A percentile compares a stretch with the other conserved stretches of the same genome.
Evolutionary conservation across 2,329 filamentous ascomycete species (phyloP).

Genomic region (Ophiostoma angusticollis): DNA sequence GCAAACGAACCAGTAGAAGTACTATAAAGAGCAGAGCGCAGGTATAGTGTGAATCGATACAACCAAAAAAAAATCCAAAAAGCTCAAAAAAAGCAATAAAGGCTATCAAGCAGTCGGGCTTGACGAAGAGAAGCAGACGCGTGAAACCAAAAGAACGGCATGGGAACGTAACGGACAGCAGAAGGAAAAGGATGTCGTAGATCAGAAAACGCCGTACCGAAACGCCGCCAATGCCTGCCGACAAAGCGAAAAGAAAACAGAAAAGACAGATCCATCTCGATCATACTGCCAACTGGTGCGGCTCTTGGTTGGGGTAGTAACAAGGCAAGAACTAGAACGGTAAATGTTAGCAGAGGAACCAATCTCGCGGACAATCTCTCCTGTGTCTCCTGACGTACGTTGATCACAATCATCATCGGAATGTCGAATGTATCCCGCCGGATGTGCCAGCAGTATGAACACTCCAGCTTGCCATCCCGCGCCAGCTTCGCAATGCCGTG

Average conservation of each 20-base stretch:
- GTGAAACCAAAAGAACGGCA: not conserved
- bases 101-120: no score
- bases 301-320: conserved; percentile 45
- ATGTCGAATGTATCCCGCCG: conserved; percentile 97
- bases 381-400: no score
- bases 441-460: conserved; percentile 93
- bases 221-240: conserved; percentile 13
- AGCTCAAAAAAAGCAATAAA: not conserved
- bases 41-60: no score
- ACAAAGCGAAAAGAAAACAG: not conserved
- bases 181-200: no score
- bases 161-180: no score
- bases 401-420: conserved; percentile 96
- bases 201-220: not conserved
- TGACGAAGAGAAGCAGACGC: not conserved
- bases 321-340: conserved; percentile 45
- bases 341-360: no score
- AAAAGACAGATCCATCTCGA: not conserved
- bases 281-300: conserved; percentile 43
- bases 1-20: not conserved
- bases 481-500: conserved; percentile 72
- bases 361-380: no score
- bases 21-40: not conserved
- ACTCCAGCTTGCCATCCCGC: conserved; percentile 83
- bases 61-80: not conserved